phyloP scores from a whole-genome alignment of 2,329 filamentous ascomycete genomes.

The Fusarium abutilonis region DNA sequence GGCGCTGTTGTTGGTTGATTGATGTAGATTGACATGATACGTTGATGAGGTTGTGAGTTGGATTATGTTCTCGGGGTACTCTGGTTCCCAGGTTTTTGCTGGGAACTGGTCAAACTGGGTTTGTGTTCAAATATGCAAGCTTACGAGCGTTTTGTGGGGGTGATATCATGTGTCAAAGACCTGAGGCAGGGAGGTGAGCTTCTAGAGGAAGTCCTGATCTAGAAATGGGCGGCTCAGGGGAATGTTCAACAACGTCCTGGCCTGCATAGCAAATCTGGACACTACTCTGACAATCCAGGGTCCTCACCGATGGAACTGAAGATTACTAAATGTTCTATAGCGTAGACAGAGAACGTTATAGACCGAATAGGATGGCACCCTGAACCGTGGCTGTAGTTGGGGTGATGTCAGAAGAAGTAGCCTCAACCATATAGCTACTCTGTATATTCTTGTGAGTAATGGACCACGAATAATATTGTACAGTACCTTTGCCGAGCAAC shows the following conservation, averaged over 20 bases:
- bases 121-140: background rate
- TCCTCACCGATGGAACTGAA: background rate
- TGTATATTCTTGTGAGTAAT: background rate
- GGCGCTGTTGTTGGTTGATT: background rate
- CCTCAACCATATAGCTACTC: background rate
- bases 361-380: background rate
- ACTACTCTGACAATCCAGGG: background rate
- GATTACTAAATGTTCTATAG: background rate
- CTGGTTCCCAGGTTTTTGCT: background rate
- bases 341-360: background rate
- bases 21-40: constrained; percentile 2
- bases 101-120: background rate
- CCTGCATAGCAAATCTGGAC: background rate
- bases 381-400: background rate
- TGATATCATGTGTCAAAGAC: constrained; percentile 1
- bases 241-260: background rate
- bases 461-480: background rate
- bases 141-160: constrained; percentile 10
- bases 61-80: background rate
- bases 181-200: background rate
- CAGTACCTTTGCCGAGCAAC: constrained; percentile 10
- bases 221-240: background rate
- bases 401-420: constrained; percentile 7
- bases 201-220: background rate
- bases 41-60: background rate